phyloP scores from a whole-genome alignment of 2,329 filamentous ascomycete species.

The Fusarium chuoi region DNA sequence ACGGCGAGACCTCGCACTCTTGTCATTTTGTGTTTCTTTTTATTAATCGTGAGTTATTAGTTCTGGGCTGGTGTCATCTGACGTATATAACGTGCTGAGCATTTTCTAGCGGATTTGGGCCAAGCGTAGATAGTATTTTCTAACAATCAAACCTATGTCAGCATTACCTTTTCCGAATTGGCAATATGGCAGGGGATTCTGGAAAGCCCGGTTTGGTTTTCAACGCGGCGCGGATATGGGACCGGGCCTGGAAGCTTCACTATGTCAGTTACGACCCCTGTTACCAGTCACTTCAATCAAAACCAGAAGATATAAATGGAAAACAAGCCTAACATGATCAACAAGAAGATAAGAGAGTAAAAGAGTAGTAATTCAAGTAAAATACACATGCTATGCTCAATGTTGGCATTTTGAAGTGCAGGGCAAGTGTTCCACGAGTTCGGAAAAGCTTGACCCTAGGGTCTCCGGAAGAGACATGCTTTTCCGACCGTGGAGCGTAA shows the following conservation, averaged over 20 bases:
- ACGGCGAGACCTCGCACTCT: too few species aligned
- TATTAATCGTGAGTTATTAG: neutral
- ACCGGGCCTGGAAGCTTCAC: neutral
- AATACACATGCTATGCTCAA: neutral
- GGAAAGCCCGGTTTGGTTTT: neutral
- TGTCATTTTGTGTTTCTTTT: too few species aligned
- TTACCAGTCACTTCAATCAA: too few species aligned
- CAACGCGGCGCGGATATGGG: neutral
- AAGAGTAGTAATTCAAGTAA: too few species aligned
- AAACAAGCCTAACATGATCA: too few species aligned
- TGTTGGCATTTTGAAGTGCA: neutral
- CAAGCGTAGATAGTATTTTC: neutral
- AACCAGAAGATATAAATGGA: too few species aligned
- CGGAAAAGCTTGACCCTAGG: neutral
- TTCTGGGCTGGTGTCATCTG: accelerated
- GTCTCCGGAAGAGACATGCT: neutral
- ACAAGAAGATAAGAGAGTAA: too few species aligned
- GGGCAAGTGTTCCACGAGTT: neutral
- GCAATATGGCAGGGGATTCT: neutral
- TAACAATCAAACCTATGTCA: neutral
- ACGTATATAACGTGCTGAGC: neutral
- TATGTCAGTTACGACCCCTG: too few species aligned
- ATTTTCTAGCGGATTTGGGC: neutral
- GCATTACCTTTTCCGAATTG: accelerated
- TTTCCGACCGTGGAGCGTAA: neutral